These are phyloP conservation scores for Tetragonia tetragonoides DNA, from an alignment of 148 eudicot species.

Conservation along the genomic window DNA sequence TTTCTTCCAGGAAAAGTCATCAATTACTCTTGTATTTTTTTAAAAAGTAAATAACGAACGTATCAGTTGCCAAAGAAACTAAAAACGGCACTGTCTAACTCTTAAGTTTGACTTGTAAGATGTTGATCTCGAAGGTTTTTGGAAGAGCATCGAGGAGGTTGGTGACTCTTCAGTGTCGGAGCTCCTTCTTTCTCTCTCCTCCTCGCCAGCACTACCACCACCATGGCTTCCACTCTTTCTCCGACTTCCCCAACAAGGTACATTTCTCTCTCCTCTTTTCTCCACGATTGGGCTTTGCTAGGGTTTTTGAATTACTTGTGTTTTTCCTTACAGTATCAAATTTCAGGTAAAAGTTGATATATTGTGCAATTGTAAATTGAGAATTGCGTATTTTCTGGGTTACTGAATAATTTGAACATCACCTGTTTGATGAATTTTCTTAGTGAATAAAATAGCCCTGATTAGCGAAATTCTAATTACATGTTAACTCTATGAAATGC, in stretches of 20 bases:
- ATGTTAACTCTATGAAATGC: no score
- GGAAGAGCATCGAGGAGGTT: background rate
- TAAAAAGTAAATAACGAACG: no score
- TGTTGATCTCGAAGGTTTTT: background rate
- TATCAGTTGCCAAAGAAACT: no score
- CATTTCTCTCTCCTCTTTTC: background rate
- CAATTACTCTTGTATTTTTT: no score
- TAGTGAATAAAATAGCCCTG: no score
- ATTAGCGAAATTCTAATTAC: no score
- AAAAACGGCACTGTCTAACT: no score
- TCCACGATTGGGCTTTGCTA: background rate
- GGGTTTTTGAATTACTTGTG: background rate
- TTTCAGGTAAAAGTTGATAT: background rate
- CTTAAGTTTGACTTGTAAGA: background rate
- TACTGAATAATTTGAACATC: background rate
- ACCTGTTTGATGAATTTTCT: background rate
- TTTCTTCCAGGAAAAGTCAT: no score
- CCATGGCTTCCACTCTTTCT: conserved; percentile 23
- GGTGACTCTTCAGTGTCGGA: background rate
- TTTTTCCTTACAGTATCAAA: background rate
- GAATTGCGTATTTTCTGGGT: background rate
- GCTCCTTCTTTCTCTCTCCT: conserved; percentile 18
- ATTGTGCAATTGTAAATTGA: background rate
- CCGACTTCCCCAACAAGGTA: conserved; percentile 16
- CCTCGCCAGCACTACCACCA: background rate